phyloP scores from a whole-genome alignment of 495 filamentous ascomycete species.

The Hyaloscypha bicolor region DNA sequence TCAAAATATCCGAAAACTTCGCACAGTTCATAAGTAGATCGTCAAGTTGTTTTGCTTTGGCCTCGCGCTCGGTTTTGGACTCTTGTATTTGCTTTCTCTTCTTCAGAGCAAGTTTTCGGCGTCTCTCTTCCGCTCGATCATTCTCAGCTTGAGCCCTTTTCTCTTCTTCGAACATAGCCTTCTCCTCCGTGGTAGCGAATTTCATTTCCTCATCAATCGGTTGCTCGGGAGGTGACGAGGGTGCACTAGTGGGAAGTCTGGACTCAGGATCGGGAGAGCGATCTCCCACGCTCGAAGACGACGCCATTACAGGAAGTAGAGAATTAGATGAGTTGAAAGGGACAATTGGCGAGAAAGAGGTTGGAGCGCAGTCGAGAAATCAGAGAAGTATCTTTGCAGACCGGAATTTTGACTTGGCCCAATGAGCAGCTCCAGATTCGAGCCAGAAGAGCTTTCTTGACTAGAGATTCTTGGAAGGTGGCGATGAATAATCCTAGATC shows the following conservation, averaged over 20 bases:
- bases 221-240: conserved; percentile 44
- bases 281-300: conserved; percentile 35
- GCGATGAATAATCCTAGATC: no score
- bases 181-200: conserved; percentile 22
- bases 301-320: conserved; percentile 30
- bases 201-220: conserved; percentile 14
- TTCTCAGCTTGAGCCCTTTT: conserved; percentile 49
- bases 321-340: neutral
- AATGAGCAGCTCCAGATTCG: no score
- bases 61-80: conserved; percentile 50
- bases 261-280: conserved; percentile 39
- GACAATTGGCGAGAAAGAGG: no score
- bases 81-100: conserved; percentile 40
- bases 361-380: no score
- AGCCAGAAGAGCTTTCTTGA: no score
- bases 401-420: no score
- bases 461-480: no score
- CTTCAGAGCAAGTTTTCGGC: conserved; percentile 16
- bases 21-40: conserved; percentile 41
- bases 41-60: conserved; percentile 53
- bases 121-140: conserved; percentile 50
- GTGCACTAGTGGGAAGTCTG: conserved; percentile 41
- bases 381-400: no score
- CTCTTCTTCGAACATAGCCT: conserved; percentile 46
- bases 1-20: conserved; percentile 54